Conservation (phyloP, 208 protist species). For the Trichomonas vaginalis region DNA sequence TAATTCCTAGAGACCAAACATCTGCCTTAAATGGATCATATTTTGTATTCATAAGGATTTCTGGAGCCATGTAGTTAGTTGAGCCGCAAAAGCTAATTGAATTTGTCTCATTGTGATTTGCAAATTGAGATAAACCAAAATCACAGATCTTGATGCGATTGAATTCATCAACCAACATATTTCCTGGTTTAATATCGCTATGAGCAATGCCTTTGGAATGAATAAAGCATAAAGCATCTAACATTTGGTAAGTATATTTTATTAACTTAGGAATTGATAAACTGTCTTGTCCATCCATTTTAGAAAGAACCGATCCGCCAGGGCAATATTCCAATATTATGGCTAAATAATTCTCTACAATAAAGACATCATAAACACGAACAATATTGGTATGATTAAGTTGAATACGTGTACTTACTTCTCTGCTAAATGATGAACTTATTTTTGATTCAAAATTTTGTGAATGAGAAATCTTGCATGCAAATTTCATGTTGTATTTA, state of each 20-base stretch:
- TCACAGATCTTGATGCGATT: neutral
- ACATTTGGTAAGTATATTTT: neutral
- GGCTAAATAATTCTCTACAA: neutral
- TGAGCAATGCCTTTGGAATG: neutral
- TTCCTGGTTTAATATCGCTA: neutral
- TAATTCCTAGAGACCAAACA: neutral
- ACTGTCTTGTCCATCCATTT: neutral
- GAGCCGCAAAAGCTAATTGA: neutral
- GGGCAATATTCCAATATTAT: neutral
- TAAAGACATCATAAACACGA: neutral
- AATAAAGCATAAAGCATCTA: neutral
- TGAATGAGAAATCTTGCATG: neutral
- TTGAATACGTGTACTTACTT: neutral
- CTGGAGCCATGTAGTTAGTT: neutral
- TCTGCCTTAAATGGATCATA: neutral
- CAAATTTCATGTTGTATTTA: neutral
- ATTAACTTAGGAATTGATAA: neutral
- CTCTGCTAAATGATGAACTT: neutral
- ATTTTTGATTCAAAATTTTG: neutral
- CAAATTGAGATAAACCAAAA: neutral
- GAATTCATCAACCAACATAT: neutral
- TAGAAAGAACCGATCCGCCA: neutral
- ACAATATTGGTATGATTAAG: neutral
- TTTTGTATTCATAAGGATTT: neutral
- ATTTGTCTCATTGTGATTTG: neutral